These are phyloP conservation scores for Fusarium siculi DNA, from an alignment of 2,329 filamentous ascomycete genomes.

Conservation along the genomic window DNA sequence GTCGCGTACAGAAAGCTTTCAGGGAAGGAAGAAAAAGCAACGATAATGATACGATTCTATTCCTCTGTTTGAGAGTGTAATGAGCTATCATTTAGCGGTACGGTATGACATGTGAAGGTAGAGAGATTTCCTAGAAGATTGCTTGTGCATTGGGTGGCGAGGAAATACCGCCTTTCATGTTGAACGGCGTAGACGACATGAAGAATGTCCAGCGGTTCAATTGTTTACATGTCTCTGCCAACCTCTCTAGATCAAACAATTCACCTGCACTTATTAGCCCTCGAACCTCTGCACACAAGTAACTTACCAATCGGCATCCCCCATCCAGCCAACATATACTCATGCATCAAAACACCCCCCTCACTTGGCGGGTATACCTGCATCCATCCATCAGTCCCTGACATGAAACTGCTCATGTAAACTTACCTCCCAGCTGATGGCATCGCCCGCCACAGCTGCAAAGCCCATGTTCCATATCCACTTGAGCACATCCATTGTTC, in stretches of 20 bases:
- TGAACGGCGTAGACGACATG: slow-evolving; percentile 58
- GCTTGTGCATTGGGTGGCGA: slow-evolving; percentile 29
- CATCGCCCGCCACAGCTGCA: slow-evolving; percentile 67
- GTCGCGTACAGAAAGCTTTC: neutral
- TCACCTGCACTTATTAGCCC: slow-evolving; percentile 45
- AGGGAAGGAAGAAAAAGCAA: neutral
- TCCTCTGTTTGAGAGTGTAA: neutral
- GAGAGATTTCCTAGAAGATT: slow-evolving; percentile 6
- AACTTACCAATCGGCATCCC: slow-evolving; percentile 51
- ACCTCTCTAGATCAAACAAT: slow-evolving; percentile 48
- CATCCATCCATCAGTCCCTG: neutral
- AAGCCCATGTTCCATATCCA: slow-evolving; percentile 70
- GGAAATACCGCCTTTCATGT: slow-evolving; percentile 40
- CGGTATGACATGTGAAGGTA: neutral
- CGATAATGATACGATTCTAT: neutral
- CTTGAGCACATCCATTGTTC: slow-evolving; percentile 58
- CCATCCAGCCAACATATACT: slow-evolving; percentile 61
- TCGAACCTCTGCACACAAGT: rapidly evolving
- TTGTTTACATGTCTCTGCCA: slow-evolving; percentile 62
- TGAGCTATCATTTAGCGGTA: neutral
- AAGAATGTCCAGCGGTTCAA: slow-evolving; percentile 61
- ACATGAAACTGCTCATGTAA: rapidly evolving
- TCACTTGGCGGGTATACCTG: slow-evolving; percentile 40
- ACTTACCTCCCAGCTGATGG: slow-evolving; percentile 63
- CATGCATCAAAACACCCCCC: slow-evolving; percentile 48